Evolutionary conservation across 495 filamentous ascomycete genomes (phyloP).

Genomic region (Penicillium lividum): DNA sequence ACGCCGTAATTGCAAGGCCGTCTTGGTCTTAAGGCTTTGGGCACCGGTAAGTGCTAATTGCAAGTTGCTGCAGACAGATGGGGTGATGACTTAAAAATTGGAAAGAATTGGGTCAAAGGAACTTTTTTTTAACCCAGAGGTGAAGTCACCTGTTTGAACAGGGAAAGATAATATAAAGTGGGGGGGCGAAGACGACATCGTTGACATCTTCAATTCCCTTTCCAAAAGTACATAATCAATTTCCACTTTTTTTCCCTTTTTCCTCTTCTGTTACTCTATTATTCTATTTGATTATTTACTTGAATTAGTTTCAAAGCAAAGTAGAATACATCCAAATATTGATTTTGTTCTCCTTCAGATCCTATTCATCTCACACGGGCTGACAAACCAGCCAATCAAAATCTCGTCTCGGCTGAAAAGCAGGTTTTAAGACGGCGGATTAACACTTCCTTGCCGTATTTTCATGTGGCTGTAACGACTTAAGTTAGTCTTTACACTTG

Average conservation of each 20-base stretch:
- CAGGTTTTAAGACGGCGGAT: conserved; percentile 26
- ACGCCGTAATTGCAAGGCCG: conserved; percentile 27
- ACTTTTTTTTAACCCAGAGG: not conserved
- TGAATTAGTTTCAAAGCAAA: not conserved
- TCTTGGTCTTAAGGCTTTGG: conserved; percentile 13
- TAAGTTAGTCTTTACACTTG: no score
- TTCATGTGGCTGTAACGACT: conserved; percentile 2
- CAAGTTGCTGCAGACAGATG: conserved; percentile 10
- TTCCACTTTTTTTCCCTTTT: not conserved
- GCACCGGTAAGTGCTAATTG: conserved; percentile 19
- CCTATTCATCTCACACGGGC: conserved; percentile 18
- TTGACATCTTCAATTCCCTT: not conserved
- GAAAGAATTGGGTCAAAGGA: conserved; percentile 3
- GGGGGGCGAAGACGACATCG: conserved; percentile 6
- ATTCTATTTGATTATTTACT: not conserved
- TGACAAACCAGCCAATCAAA: conserved; percentile 30
- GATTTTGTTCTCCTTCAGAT: not conserved
- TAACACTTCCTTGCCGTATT: conserved; percentile 13
- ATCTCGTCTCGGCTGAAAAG: conserved; percentile 14
- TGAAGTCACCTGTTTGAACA: conserved; percentile 13
- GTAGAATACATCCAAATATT: not conserved
- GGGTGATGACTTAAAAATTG: conserved; percentile 2
- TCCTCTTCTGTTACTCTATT: not conserved
- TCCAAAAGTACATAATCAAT: not conserved
- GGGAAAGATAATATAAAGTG: conserved; percentile 14